Evolutionary conservation across 2,329 filamentous ascomycete genomes (phyloP).

Genomic region (Aspergillus transmontanensis): DNA sequence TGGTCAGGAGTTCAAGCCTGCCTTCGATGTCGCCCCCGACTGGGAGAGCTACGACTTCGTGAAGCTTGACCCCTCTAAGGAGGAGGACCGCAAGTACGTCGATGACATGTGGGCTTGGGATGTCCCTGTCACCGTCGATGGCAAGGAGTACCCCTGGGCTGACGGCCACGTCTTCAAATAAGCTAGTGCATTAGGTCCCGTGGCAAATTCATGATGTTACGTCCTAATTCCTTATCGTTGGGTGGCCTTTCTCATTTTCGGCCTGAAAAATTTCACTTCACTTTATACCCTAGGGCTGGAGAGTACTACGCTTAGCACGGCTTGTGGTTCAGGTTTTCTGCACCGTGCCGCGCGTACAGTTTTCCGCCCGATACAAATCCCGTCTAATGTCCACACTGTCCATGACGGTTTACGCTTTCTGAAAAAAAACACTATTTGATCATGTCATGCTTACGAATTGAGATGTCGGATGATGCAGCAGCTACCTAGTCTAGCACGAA

Average conservation of each 20-base stretch:
- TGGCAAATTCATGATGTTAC: constrained; percentile 23
- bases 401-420: constrained; percentile 22
- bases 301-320: neutral
- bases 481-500: constrained; percentile 15
- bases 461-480: constrained; percentile 22
- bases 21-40: constrained; percentile 96
- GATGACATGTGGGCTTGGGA: constrained; percentile 92
- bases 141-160: constrained; percentile 86
- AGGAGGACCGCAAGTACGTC: constrained; percentile 82
- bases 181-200: constrained; percentile 38
- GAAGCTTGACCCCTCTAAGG: constrained; percentile 89
- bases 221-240: constrained; percentile 15
- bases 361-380: constrained; percentile 5
- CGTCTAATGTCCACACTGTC: constrained; percentile 18
- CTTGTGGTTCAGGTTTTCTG: neutral
- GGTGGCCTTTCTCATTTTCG: constrained; percentile 12
- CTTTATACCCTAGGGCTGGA: constrained; percentile 3
- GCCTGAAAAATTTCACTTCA: constrained; percentile 5
- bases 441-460: constrained; percentile 23
- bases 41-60: constrained; percentile 94
- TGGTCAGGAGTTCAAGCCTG: constrained; percentile 80
- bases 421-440: constrained; percentile 18
- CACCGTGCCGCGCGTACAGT: neutral
- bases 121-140: constrained; percentile 74
- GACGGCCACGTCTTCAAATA: constrained; percentile 99